Evolutionary conservation across 2,329 filamentous ascomycete genomes (phyloP).

Genomic region (Periconia sp.): DNA sequence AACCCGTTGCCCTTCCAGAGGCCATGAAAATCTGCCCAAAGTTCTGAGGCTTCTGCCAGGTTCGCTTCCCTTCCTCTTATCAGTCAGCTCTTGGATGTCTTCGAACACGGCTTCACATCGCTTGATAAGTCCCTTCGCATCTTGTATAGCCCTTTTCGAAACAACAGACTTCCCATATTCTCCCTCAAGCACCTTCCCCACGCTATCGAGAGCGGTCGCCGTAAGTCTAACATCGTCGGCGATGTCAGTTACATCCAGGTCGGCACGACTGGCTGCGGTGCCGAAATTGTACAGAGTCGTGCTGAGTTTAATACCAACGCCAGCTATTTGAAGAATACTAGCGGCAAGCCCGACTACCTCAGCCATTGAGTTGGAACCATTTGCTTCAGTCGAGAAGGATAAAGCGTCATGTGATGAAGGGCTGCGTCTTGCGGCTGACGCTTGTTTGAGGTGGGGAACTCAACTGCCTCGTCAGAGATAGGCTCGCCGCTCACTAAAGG

Average conservation of each 20-base stretch:
- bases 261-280: slow-evolving; percentile 23
- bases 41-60: slow-evolving; percentile 22
- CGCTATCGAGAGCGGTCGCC: slow-evolving; percentile 27
- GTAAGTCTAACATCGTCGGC: slow-evolving; percentile 33
- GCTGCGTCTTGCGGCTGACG: slow-evolving; percentile 1
- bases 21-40: slow-evolving; percentile 29
- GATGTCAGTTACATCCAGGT: slow-evolving; percentile 30
- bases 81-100: slow-evolving; percentile 29
- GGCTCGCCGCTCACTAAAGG: neutral
- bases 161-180: slow-evolving; percentile 20
- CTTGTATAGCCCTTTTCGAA: slow-evolving; percentile 27
- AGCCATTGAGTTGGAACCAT: slow-evolving; percentile 24
- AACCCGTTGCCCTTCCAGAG: slow-evolving; percentile 30
- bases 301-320: slow-evolving; percentile 28
- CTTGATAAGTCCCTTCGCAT: slow-evolving; percentile 29
- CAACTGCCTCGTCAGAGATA: neutral
- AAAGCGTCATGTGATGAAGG: slow-evolving; percentile 8
- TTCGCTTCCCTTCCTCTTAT: slow-evolving; percentile 22
- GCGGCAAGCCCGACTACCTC: slow-evolving; percentile 30
- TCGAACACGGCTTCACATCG: slow-evolving; percentile 32
- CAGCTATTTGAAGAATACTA: slow-evolving; percentile 33
- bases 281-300: slow-evolving; percentile 29
- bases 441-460: neutral
- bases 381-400: slow-evolving; percentile 1
- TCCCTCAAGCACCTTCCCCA: slow-evolving; percentile 26